Evolutionary conservation across 352 stramenopile species (phyloP).

Genomic region (Globisporangium ultimum): DNA sequence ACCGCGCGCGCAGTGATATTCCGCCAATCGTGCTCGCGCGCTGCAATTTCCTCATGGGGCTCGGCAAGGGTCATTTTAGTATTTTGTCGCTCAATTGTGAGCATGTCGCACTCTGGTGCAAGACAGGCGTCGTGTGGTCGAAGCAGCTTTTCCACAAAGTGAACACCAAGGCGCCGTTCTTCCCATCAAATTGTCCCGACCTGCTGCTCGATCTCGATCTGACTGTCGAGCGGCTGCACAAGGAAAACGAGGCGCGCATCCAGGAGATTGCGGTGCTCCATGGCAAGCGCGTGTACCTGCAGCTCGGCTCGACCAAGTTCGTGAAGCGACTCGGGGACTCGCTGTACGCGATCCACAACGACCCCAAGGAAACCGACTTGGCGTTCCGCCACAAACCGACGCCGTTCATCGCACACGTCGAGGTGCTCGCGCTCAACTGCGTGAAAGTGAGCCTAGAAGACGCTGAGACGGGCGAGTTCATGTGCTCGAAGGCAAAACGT

Average conservation of each 20-base stretch:
- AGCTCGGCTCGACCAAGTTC: constrained; percentile 30
- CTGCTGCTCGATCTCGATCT: constrained; percentile 29
- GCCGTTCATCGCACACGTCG: constrained; percentile 34
- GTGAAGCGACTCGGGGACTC: constrained; percentile 52
- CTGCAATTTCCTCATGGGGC: constrained; percentile 60
- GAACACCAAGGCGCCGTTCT: constrained; percentile 43
- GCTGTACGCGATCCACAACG: constrained; percentile 54
- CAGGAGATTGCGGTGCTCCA: constrained; percentile 24
- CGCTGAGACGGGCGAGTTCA: constrained; percentile 29
- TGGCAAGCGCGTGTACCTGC: constrained; percentile 58
- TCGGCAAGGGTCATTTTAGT: constrained; percentile 66
- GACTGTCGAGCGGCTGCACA: constrained; percentile 29
- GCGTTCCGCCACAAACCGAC: constrained; percentile 60
- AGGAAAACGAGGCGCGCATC: constrained; percentile 30
- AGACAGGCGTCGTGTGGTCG: constrained; percentile 67
- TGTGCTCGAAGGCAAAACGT: constrained; percentile 53
- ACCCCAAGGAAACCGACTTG: constrained; percentile 55
- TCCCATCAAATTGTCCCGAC: constrained; percentile 30
- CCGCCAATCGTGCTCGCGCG: constrained; percentile 69
- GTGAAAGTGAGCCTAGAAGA: constrained; percentile 50
- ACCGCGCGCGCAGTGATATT: constrained; percentile 52
- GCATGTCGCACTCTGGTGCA: constrained; percentile 76
- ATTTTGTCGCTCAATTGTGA: constrained; percentile 74
- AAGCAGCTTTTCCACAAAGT: constrained; percentile 66
- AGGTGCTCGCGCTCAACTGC: constrained; percentile 51